Evolutionary conservation across 345 rosid species (phyloP).

Genomic region (Hibiscus tridactylites): DNA sequence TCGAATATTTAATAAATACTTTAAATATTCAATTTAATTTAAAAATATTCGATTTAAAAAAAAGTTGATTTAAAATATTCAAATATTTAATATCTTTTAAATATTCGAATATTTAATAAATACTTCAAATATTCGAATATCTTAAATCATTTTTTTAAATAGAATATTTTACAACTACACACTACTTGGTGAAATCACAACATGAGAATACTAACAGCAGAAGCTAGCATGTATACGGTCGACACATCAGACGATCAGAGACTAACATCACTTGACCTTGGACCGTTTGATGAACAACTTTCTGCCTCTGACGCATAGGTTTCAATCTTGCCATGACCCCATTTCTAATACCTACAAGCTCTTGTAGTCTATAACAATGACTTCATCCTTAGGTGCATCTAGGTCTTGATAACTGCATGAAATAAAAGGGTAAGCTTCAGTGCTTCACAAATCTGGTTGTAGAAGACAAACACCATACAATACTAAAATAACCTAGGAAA

Average conservation of each 20-base stretch:
- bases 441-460: neutral
- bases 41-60: no score
- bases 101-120: no score
- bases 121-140: no score
- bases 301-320: neutral
- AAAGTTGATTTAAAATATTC: no score
- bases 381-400: conserved; percentile 96
- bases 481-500: neutral
- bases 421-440: neutral
- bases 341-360: conserved; percentile 50
- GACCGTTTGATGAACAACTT: neutral
- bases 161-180: neutral
- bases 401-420: conserved; percentile 89
- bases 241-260: conserved; percentile 1
- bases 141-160: no score
- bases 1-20: no score
- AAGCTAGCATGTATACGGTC: neutral
- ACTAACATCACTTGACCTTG: neutral
- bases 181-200: conserved; percentile 3
- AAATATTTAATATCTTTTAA: no score
- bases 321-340: neutral
- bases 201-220: neutral
- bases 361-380: conserved; percentile 95
- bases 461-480: neutral
- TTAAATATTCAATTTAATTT: no score